These are phyloP conservation scores for Hawksworthiomyces lignivorus DNA, from an alignment of 2,329 filamentous ascomycete genomes.

Conservation along the genomic window DNA sequence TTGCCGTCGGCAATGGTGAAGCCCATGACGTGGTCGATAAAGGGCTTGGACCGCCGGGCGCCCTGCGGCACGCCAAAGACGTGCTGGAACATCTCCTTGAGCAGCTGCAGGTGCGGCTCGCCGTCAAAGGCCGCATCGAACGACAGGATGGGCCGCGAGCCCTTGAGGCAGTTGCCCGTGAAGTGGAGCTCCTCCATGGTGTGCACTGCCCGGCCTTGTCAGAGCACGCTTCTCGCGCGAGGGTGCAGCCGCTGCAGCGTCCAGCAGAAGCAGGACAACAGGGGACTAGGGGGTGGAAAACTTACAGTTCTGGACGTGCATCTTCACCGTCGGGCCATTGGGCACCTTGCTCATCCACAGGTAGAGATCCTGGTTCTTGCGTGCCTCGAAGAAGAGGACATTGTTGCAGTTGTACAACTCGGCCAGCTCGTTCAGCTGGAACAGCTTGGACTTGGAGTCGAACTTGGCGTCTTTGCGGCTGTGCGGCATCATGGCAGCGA, in stretches of 20 bases:
- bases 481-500: slow-evolving; percentile 83
- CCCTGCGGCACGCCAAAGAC: slow-evolving; percentile 88
- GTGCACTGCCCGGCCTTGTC: too few relatives aligned
- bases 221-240: too few relatives aligned
- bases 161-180: slow-evolving; percentile 93
- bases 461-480: slow-evolving; percentile 92
- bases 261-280: too few relatives aligned
- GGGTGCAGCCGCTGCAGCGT: too few relatives aligned
- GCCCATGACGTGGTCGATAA: slow-evolving; percentile 89
- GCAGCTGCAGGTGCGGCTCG: slow-evolving; percentile 69
- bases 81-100: slow-evolving; percentile 85
- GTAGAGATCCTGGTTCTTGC: slow-evolving; percentile 92
- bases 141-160: slow-evolving; percentile 80
- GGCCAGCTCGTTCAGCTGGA: slow-evolving; percentile 67
- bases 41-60: slow-evolving; percentile 86
- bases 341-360: slow-evolving; percentile 88
- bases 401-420: slow-evolving; percentile 84
- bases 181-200: slow-evolving; percentile 97
- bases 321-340: slow-evolving; percentile 55
- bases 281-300: slow-evolving; percentile 2
- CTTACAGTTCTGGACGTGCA: slow-evolving; percentile 71
- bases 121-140: slow-evolving; percentile 85
- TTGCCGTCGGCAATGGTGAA: slow-evolving; percentile 89
- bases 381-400: slow-evolving; percentile 87
- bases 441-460: slow-evolving; percentile 86